These are phyloP conservation scores for Backusella tuberculispora DNA, from an alignment of 192 early-diverging fungal genomes.

Conservation along the genomic window DNA sequence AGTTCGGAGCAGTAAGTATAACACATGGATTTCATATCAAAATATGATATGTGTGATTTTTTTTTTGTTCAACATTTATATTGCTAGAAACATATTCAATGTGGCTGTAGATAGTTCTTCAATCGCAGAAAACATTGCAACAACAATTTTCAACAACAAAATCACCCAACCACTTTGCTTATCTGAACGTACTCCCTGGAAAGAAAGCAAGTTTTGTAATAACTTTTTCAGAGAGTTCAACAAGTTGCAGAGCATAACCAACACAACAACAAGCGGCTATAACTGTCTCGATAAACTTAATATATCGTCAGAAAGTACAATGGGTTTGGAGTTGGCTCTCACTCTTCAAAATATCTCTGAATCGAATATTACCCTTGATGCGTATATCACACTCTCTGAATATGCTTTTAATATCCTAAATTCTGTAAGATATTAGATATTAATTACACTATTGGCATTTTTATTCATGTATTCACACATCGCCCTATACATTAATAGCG, in stretches of 20 bases:
- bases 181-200: slow-evolving; percentile 1
- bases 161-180: background rate
- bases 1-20: background rate
- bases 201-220: slow-evolving; percentile 6
- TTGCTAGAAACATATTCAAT: background rate
- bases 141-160: background rate
- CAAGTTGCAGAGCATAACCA: background rate
- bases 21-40: too few species aligned
- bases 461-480: background rate
- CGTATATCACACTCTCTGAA: slow-evolving; percentile 25
- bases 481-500: background rate
- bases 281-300: slow-evolving; percentile 6
- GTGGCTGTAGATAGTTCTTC: background rate
- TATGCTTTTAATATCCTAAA: slow-evolving; percentile 26
- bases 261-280: background rate
- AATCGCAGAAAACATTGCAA: background rate
- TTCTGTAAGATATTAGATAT: slow-evolving; percentile 6
- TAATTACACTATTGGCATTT: too few species aligned
- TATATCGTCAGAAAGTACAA: slow-evolving; percentile 8
- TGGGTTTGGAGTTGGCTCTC: background rate
- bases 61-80: background rate
- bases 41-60: background rate
- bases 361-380: background rate
- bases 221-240: background rate
- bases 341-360: background rate